Evolutionary conservation across 257 asterid genomes (phyloP), one percentile per base, ranked within the genome.

Genomic region (Verbena officinalis): DNA sequence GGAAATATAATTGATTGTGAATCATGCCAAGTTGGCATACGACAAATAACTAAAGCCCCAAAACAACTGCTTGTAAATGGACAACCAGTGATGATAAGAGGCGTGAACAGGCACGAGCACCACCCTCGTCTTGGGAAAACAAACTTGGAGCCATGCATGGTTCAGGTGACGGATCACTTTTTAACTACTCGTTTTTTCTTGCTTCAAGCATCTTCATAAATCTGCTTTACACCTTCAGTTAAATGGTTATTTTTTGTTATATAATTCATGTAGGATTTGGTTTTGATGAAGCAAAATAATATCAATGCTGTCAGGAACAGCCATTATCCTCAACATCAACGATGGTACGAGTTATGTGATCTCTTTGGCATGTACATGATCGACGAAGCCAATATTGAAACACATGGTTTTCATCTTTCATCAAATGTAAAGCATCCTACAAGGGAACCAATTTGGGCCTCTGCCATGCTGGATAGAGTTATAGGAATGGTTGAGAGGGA

Each of bases 71-170:
- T 94, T 44, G 96, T 93, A 20, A 93, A 93, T 73, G 97, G 97
- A 63, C 87, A 79, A 59, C 90, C 99, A 9, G 96, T 94, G 67
- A 76, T 90, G 81, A 81, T 94, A 74, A 81, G 92, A 83, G 99
- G 99, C 16, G 99, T 94, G 75, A 94, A 94, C 80, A 81, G 97
- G 81, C 99, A 94, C 65, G 99, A 90, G 74, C 96, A 90, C 79
- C 99, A 94, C 74, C 99, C 99, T 61, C 86, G 96, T 73, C 81
- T 94, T 40, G 99, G 99, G 67, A 94, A 93, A 81, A 94, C 99
- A 49, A 94, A 88, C 80, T 72, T 89, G 76, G 99, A 94, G 69
- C 64, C 97, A 30, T 94, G 99, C 85, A 90, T 94, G 99, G 82
- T 94, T 71, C 90, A 88, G 99, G 99, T 94, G 69, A 66, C 44